phyloP scores from a whole-genome alignment of 2,329 filamentous ascomycete genomes.

The Trichoderma brevicompactum region DNA sequence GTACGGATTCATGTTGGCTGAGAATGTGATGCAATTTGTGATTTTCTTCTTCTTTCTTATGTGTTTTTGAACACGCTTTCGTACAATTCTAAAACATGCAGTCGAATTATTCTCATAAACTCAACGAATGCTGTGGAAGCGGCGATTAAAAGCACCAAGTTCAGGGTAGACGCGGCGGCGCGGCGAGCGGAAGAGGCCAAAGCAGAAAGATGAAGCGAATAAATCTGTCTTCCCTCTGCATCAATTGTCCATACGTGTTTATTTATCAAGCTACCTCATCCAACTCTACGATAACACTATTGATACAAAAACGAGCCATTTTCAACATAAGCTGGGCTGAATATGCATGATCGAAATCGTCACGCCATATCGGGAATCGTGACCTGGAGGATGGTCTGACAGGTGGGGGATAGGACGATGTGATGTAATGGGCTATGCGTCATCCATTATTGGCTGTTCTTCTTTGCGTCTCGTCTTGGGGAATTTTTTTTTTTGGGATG shows the following conservation, averaged over 20 bases:
- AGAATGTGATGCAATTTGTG: background rate
- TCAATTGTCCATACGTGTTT: background rate
- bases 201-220: background rate
- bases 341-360: slow-evolving; percentile 19
- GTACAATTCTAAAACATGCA: too few species aligned
- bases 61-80: background rate
- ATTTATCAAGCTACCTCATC: background rate
- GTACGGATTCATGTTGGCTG: slow-evolving; percentile 21
- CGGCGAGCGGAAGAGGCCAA: background rate
- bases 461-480: too few species aligned
- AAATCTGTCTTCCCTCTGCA: background rate
- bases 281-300: background rate
- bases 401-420: slow-evolving; percentile 18
- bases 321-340: slow-evolving; percentile 10
- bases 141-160: background rate
- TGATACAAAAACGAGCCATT: slow-evolving; percentile 5
- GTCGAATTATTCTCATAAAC: too few species aligned
- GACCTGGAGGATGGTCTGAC: slow-evolving; percentile 23
- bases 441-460: slow-evolving; percentile 4
- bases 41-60: background rate
- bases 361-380: slow-evolving; percentile 23
- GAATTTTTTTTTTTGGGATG: background rate
- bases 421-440: slow-evolving; percentile 18
- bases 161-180: background rate
- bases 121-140: background rate